Conservation (phyloP, 1,284 basidiomycete genomes). For the Sparassis latifolia region DNA sequence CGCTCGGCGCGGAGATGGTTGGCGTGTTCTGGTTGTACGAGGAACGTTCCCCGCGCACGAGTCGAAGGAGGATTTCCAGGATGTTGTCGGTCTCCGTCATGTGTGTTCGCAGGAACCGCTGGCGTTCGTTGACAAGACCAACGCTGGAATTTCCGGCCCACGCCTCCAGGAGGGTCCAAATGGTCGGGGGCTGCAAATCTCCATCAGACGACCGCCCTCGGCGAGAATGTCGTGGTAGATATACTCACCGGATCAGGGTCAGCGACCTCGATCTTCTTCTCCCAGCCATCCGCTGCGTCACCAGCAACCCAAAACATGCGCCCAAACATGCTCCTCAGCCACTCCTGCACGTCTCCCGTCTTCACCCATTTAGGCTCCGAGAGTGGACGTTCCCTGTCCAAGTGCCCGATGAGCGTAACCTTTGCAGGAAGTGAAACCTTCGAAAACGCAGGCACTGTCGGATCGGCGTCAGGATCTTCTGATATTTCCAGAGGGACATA, state of each 20-base stretch:
- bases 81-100: constrained; percentile 82
- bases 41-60: constrained; percentile 83
- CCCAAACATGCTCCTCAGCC: constrained; percentile 85
- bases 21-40: constrained; percentile 58
- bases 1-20: constrained; percentile 50
- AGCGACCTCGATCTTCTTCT: constrained; percentile 84
- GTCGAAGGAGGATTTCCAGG: constrained; percentile 83
- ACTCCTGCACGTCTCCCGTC: constrained; percentile 88
- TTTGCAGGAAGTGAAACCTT: constrained; percentile 45
- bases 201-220: constrained; percentile 1
- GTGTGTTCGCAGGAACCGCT: constrained; percentile 83
- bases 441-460: constrained; percentile 63
- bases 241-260: constrained; percentile 89
- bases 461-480: constrained; percentile 40
- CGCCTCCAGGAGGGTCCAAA: constrained; percentile 80
- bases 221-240: neutral
- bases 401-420: constrained; percentile 54
- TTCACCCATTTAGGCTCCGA: constrained; percentile 96
- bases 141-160: constrained; percentile 82
- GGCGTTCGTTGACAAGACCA: constrained; percentile 70
- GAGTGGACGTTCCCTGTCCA: constrained; percentile 83
- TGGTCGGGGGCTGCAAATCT: constrained; percentile 72
- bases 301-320: constrained; percentile 75
- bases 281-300: constrained; percentile 78
- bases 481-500: constrained; percentile 54